Conservation (phyloP, 768 basidiomycete genomes). For the Scleroderma citrinum region DNA sequence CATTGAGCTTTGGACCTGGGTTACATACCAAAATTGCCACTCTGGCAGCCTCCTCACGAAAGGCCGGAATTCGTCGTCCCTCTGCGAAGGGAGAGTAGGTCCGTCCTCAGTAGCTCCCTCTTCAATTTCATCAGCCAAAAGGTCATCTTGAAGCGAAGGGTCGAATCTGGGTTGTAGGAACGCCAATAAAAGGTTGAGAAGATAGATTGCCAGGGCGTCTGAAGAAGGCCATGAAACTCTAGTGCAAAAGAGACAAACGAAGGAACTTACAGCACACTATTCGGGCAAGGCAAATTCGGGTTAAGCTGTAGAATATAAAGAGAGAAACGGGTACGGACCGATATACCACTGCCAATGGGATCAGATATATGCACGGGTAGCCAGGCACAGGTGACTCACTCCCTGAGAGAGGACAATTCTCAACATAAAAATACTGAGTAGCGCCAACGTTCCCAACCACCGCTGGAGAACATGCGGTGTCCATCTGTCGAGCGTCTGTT, state of each 20-base stretch:
- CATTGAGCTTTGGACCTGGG: not conserved
- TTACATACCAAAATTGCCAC: conserved; percentile 87
- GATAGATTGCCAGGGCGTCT: conserved; percentile 93
- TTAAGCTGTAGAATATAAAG: not conserved
- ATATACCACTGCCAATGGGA: conserved; percentile 73
- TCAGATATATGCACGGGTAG: conserved; percentile 1
- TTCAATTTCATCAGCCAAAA: conserved; percentile 92
- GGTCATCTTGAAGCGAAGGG: conserved; percentile 89
- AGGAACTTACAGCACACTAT: conserved; percentile 63
- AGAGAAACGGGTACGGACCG: conserved; percentile 45
- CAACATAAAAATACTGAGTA: conserved; percentile 73
- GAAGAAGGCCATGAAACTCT: conserved; percentile 1
- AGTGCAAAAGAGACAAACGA: not conserved
- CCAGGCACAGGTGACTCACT: conserved; percentile 43
- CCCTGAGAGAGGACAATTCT: conserved; percentile 87
- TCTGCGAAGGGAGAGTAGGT: conserved; percentile 54
- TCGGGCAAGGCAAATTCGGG: conserved; percentile 1
- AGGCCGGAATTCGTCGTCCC: conserved; percentile 95
- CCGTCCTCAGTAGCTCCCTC: conserved; percentile 70
- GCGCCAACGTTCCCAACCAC: conserved; percentile 72
- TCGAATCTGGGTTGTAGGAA: conserved; percentile 99
- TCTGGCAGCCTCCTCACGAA: conserved; percentile 94
- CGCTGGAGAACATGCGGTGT: conserved; percentile 88
- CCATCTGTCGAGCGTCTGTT: conserved; percentile 84
- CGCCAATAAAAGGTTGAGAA: conserved; percentile 91